These are phyloP conservation scores for Parachaetomium inaequale DNA, from an alignment of 495 filamentous ascomycete genomes.

Conservation along the genomic window DNA sequence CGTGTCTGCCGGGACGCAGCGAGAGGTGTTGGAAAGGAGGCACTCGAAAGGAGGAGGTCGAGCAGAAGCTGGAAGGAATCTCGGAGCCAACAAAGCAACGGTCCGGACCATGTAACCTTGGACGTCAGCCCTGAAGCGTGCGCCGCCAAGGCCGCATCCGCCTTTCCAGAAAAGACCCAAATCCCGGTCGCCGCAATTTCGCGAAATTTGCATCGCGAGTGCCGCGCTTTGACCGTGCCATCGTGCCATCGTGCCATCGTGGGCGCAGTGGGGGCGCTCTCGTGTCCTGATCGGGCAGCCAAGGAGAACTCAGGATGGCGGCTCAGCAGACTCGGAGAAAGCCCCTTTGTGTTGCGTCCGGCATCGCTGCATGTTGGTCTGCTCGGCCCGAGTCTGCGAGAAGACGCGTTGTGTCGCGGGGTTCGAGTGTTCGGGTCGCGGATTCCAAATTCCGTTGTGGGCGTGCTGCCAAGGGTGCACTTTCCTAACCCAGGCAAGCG, in stretches of 20 bases:
- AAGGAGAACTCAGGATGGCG: neutral
- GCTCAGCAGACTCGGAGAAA: neutral
- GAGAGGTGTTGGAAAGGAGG: neutral
- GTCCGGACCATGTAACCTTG: neutral
- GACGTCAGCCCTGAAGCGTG: constrained; percentile 6
- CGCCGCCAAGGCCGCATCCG: constrained; percentile 11
- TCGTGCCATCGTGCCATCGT: constrained; percentile 14
- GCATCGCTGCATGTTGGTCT: neutral
- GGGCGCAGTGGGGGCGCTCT: neutral
- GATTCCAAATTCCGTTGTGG: neutral
- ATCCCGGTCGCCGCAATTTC: constrained; percentile 29
- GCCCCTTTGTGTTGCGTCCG: neutral
- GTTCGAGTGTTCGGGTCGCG: neutral
- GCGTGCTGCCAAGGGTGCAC: constrained; percentile 2
- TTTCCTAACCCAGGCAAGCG: constrained; percentile 9
- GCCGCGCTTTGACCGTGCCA: constrained; percentile 26
- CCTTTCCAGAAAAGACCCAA: constrained; percentile 21
- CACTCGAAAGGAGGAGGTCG: too few relatives aligned
- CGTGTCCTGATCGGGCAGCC: constrained; percentile 5
- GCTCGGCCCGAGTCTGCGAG: neutral
- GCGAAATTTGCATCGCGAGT: constrained; percentile 26
- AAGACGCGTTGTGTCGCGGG: neutral
- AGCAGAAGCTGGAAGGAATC: constrained; percentile 8
- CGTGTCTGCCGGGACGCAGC: constrained; percentile 16
- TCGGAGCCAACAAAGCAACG: neutral